Base-by-base conservation (phyloP, 768 basidiomycete species). In the Favolaschia claudopus region DNA sequence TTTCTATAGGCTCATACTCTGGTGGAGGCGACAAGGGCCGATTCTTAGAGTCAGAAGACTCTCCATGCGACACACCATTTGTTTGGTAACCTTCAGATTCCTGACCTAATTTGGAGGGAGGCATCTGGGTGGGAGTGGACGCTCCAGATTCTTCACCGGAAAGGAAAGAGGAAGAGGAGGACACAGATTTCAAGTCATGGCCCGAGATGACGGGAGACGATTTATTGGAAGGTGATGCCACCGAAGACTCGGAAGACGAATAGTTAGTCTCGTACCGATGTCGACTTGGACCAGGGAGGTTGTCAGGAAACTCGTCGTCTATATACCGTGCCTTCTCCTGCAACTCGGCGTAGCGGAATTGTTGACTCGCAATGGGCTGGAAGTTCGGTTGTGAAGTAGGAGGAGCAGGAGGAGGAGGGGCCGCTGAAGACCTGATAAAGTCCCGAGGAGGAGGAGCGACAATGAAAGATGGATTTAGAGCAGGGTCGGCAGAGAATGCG, bases 21-120 rank as follows among this genome's bases (percentile, higher is more conserved):
- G 63, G 63, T 2, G 63, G 63, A n/a, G 63, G 63, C 13, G 63
- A 64, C 42, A 36, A 12, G 15, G 63, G 44, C 20, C 55, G 32
- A 15, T 32, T 17, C n/a, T 22, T 37, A 4, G 24, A 34, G 29
- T 27, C 46, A 43, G 10, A 10, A 0, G 46, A 32, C 33, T 53
- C 46, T 7, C 34, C 22, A 28, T 55, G 33, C 34, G 53, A 29
- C 37, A 55, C n/a, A 28, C 36, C 34, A 33, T 4, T 38, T 25
- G n/a, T n/a, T n/a, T n/a, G n/a, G n/a, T n/a, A n/a, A n/a, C n/a
- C n/a, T n/a, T n/a, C n/a, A n/a, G n/a, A n/a, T n/a, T n/a, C n/a
- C n/a, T n/a, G n/a, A n/a, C n/a, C n/a, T n/a, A n/a, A n/a, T n/a
- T n/a, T n/a, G n/a, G n/a, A n/a, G 28, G 50, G 37, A 17, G 19